These are phyloP conservation scores for Asterionellopsis glacialis DNA, from an alignment of 108 stramenopile species.

Conservation along the genomic window DNA sequence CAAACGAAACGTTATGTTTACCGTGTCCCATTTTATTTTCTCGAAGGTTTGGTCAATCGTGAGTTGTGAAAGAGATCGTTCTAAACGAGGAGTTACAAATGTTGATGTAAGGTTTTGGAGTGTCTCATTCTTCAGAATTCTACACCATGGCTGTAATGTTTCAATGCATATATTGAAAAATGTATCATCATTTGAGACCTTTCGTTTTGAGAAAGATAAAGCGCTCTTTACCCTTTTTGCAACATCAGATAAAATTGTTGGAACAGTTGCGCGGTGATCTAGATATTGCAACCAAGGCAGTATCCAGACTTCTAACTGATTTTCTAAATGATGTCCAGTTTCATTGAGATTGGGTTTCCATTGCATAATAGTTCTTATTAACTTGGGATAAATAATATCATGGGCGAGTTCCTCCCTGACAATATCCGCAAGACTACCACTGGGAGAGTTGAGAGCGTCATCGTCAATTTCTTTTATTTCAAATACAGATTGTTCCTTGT, in stretches of 20 bases:
- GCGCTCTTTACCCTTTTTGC: conserved; percentile 47
- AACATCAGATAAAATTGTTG: conserved; percentile 51
- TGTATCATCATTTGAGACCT: conserved; percentile 23
- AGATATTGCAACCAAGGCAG: conserved; percentile 80
- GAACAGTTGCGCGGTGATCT: conserved; percentile 17
- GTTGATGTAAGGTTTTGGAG: conserved; percentile 49
- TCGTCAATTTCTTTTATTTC: conserved; percentile 24
- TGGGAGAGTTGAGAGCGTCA: neutral
- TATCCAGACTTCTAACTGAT: conserved; percentile 64
- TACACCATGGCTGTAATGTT: conserved; percentile 53
- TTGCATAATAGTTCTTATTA: conserved; percentile 31
- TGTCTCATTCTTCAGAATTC: conserved; percentile 29
- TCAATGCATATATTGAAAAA: conserved; percentile 32
- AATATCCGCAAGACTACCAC: conserved; percentile 1
- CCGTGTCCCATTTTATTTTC: conserved; percentile 32
- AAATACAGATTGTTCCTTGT: neutral
- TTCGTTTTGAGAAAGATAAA: conserved; percentile 41
- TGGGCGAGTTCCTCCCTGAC: conserved; percentile 21
- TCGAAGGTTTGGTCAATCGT: conserved; percentile 11
- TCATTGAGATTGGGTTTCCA: conserved; percentile 53
- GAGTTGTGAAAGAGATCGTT: conserved; percentile 27
- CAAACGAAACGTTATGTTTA: conserved; percentile 31
- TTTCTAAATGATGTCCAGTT: conserved; percentile 13
- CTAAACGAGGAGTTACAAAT: conserved; percentile 45
- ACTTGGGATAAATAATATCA: conserved; percentile 45